phyloP scores from a whole-genome alignment of 805 yeast species.

The Ogataea paraovalis region DNA sequence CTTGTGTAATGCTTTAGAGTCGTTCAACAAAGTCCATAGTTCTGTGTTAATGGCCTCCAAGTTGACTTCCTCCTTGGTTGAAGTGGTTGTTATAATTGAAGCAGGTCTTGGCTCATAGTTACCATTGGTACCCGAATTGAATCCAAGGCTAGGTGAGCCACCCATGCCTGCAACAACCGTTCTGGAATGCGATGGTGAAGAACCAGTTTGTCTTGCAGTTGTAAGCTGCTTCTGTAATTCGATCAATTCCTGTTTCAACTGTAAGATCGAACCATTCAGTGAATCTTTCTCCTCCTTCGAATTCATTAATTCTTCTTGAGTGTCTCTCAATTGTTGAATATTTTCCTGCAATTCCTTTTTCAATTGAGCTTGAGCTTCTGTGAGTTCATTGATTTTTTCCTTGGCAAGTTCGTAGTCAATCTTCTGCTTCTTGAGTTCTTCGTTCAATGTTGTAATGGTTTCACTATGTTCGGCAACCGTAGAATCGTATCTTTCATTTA shows the following conservation, averaged over 20 bases:
- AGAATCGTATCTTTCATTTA: conserved; percentile 41
- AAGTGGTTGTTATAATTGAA: conserved; percentile 56
- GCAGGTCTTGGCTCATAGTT: conserved; percentile 53
- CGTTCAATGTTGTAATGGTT: conserved; percentile 47
- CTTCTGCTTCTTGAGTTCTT: conserved; percentile 52
- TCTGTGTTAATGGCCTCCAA: conserved; percentile 73
- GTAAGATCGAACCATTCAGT: conserved; percentile 56
- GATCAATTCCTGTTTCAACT: conserved; percentile 40
- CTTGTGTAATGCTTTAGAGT: conserved; percentile 66
- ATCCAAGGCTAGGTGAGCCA: conserved; percentile 20
- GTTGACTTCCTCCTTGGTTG: conserved; percentile 40
- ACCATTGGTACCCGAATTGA: conserved; percentile 19
- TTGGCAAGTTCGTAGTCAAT: conserved; percentile 55
- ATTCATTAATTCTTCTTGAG: conserved; percentile 54
- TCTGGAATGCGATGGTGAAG: conserved; percentile 13
- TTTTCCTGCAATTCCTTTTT: conserved; percentile 60
- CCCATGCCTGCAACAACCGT: conserved; percentile 11
- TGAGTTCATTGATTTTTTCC: conserved; percentile 54
- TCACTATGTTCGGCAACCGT: conserved; percentile 45
- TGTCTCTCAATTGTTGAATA: conserved; percentile 55
- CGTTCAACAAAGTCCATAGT: conserved; percentile 63
- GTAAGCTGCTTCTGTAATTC: conserved; percentile 30
- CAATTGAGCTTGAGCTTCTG: conserved; percentile 56
- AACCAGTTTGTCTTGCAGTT: conserved; percentile 16
- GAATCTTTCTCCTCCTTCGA: conserved; percentile 64